phyloP scores from a whole-genome alignment of 2,329 filamentous ascomycete genomes.

The Dactylellina drechsleri region DNA sequence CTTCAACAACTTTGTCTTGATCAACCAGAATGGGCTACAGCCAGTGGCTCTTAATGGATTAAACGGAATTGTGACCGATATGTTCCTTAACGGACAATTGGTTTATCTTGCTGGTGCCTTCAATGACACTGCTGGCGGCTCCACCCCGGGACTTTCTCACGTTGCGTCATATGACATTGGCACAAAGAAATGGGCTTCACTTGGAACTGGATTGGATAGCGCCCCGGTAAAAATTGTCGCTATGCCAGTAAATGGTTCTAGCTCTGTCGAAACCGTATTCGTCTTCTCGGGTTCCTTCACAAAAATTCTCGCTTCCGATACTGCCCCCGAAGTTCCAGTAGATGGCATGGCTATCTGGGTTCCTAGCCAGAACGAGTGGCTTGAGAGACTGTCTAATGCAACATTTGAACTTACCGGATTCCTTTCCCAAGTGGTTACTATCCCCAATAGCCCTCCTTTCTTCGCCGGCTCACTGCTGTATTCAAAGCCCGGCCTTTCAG shows the following conservation, averaged over 20 bases:
- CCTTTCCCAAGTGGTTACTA: conserved; percentile 75
- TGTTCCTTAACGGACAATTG: conserved; percentile 73
- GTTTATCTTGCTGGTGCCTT: conserved; percentile 89
- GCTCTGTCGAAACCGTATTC: conserved; percentile 76
- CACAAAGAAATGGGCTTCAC: conserved; percentile 76
- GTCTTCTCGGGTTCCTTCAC: conserved; percentile 83
- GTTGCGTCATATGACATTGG: conserved; percentile 79
- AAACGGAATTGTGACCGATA: conserved; percentile 78
- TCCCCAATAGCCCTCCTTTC: conserved; percentile 72
- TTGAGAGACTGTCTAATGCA: conserved; percentile 77
- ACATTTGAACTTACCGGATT: conserved; percentile 76
- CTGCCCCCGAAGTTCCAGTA: conserved; percentile 71
- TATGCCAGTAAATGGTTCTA: conserved; percentile 80
- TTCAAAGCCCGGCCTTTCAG: conserved; percentile 76
- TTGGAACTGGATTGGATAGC: conserved; percentile 88
- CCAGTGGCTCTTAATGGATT: conserved; percentile 77
- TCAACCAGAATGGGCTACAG: conserved; percentile 70
- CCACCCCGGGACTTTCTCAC: conserved; percentile 74
- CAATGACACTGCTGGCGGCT: conserved; percentile 73
- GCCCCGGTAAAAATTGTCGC: conserved; percentile 78
- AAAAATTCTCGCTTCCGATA: conserved; percentile 74
- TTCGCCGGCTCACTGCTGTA: conserved; percentile 87
- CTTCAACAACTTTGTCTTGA: conserved; percentile 79
- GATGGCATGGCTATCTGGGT: conserved; percentile 92
- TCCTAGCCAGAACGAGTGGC: conserved; percentile 83